These are phyloP conservation scores for Parastagonospora avenae DNA, from an alignment of 2,329 filamentous ascomycete genomes.

Conservation along the genomic window DNA sequence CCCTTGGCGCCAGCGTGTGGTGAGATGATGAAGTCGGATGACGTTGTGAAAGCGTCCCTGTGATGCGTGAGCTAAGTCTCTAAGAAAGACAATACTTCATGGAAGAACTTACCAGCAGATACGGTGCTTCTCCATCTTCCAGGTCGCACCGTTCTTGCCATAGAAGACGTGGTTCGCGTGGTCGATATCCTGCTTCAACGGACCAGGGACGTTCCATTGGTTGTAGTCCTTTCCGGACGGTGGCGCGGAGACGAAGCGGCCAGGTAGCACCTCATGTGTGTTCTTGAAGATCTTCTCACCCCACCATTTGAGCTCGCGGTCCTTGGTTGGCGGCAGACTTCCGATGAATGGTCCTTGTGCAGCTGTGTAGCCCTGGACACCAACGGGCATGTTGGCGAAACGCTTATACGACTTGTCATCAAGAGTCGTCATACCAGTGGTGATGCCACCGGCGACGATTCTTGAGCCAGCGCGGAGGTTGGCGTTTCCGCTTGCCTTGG, in stretches of 20 bases:
- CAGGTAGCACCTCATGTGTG: constrained; percentile 48
- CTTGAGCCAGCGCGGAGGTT: constrained; percentile 60
- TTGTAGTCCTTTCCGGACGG: constrained; percentile 62
- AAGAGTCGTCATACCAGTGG: constrained; percentile 55
- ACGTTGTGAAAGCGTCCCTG: constrained; percentile 68
- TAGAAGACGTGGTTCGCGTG: constrained; percentile 64
- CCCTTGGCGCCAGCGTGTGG: constrained; percentile 53
- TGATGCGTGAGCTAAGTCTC: constrained; percentile 29
- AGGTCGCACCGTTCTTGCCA: constrained; percentile 59
- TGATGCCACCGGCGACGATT: constrained; percentile 63
- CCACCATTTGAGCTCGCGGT: constrained; percentile 44
- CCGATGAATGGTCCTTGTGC: constrained; percentile 39
- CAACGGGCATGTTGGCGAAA: constrained; percentile 43
- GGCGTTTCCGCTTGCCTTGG: constrained; percentile 51
- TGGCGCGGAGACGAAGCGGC: constrained; percentile 62
- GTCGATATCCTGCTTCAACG: constrained; percentile 64
- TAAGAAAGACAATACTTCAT: not conserved
- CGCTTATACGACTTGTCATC: constrained; percentile 34
- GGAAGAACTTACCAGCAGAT: constrained; percentile 64
- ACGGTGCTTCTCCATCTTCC: constrained; percentile 66
- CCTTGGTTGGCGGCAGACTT: constrained; percentile 39
- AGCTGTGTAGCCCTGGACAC: constrained; percentile 38
- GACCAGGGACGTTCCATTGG: constrained; percentile 65
- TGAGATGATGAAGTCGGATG: constrained; percentile 62
- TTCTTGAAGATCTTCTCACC: constrained; percentile 45